Conservation (phyloP, 2,329 filamentous ascomycete species). For the Aureobasidium sp. region DNA sequence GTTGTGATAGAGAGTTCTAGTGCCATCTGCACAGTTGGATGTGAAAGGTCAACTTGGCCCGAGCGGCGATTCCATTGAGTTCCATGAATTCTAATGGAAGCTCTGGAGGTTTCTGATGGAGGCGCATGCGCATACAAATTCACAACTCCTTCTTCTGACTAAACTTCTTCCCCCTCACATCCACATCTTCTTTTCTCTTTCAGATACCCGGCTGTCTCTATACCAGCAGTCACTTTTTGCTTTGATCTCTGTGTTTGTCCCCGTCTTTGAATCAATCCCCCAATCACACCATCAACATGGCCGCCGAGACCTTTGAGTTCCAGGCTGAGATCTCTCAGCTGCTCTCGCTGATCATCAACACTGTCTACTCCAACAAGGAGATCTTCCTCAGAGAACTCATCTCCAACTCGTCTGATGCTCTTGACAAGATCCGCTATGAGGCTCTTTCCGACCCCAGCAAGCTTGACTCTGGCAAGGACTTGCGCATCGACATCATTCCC, state of each 20-base stretch:
- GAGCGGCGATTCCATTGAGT: neutral
- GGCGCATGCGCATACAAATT: neutral
- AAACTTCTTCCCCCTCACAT: constrained; percentile 1
- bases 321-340: constrained; percentile 99
- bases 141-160: neutral
- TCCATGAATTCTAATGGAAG: neutral
- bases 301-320: constrained; percentile 96
- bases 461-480: constrained; percentile 95
- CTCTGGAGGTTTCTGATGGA: neutral
- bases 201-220: constrained; percentile 14
- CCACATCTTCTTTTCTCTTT: constrained; percentile 3
- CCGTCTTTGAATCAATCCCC: constrained; percentile 1
- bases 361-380: constrained; percentile 99
- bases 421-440: constrained; percentile 99
- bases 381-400: constrained; percentile 98
- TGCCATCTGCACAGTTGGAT: neutral
- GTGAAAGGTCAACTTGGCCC: neutral
- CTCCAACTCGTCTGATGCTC: constrained; percentile 96
- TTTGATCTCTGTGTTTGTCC: constrained; percentile 6
- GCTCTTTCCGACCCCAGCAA: constrained; percentile 93
- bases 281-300: constrained; percentile 52
- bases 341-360: constrained; percentile 99
- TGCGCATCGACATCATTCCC: constrained; percentile 98
- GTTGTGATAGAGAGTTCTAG: neutral
- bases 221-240: constrained; percentile 4